Base-by-base conservation (phyloP, 495 filamentous ascomycete species). In the Hyphodiscus hymeniophilus region DNA sequence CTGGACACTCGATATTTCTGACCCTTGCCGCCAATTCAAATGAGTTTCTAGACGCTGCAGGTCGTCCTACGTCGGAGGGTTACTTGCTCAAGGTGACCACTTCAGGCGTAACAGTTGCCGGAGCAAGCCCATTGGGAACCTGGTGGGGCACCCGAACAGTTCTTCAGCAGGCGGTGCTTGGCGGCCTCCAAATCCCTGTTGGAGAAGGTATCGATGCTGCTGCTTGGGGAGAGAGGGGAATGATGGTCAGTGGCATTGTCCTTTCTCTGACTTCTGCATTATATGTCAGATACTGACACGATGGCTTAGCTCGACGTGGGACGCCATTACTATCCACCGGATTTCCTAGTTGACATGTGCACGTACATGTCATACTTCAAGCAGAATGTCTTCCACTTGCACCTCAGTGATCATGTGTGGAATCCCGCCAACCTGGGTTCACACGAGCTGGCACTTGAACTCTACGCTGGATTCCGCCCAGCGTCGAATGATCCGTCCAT, bases 301-400 rank as follows among this genome's bases (percentile, higher is more conserved):
- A 33, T n/a, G 7, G 8, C 8, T 51, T 69, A 73, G 69, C 61
- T 77, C 12, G 73, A 75, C 52, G 69, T 51, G 26, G 73, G 60
- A 7, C 64, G 73, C 16, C 68, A 74, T 51, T 77, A 69, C 44
- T 75, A 75, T 45, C 70, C 71, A 6, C 62, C 70, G 4, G 63
- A 71, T 48, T 77, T 77, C 45, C 43, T 77, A 15, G 52, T 62
- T 16, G 71, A 75, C 43, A 61, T 75, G 56, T 75, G 73, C 57
- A 63, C 70, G 13, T 75, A 73, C 41, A 60, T 74, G 49, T 74
- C 69, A 31, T 74, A 69, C 51, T 77, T 74, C 63, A 77, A 77
- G 52, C 71, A 75, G 45, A 75, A 75, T 51, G 67, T 60, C 3
- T 72, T 77, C 47, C 73, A 77, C 39, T 7, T 75, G 2, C 73